Conservation (phyloP, 1,284 basidiomycete genomes). For the Cystobasidium pallidum region DNA sequence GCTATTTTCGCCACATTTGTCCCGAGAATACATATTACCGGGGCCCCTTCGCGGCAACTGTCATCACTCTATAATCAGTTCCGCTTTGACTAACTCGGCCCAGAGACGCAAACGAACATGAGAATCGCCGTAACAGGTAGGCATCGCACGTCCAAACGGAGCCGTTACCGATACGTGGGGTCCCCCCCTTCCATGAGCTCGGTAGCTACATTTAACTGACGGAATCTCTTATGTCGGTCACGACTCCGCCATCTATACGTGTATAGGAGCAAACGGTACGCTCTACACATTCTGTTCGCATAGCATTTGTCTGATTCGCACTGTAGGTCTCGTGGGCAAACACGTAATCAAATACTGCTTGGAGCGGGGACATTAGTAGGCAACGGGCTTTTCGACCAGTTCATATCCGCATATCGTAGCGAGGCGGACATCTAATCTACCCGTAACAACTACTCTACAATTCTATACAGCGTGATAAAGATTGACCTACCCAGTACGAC, state of each 20-base stretch:
- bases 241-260: not conserved
- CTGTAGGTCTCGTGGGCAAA: constrained; percentile 25
- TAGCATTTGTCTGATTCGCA: not conserved
- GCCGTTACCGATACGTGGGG: too few relatives aligned
- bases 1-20: constrained; percentile 1
- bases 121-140: constrained; percentile 17
- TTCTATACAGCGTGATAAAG: constrained; percentile 11
- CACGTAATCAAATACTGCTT: constrained; percentile 18
- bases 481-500: constrained; percentile 21
- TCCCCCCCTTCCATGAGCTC: too few relatives aligned
- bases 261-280: constrained; percentile 15
- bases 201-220: too few relatives aligned
- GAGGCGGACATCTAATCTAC: too few relatives aligned
- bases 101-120: not conserved
- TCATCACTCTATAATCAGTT: too few relatives aligned
- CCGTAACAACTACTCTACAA: too few relatives aligned
- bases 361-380: constrained; percentile 28
- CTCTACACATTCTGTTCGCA: not conserved
- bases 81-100: not conserved
- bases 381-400: not conserved
- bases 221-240: not conserved
- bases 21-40: not conserved
- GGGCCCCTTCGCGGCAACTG: not conserved
- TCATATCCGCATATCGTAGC: not conserved
- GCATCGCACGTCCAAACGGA: not conserved